Conservation (phyloP, 306 rosid genomes). For the Cucurbita ficifolia region DNA sequence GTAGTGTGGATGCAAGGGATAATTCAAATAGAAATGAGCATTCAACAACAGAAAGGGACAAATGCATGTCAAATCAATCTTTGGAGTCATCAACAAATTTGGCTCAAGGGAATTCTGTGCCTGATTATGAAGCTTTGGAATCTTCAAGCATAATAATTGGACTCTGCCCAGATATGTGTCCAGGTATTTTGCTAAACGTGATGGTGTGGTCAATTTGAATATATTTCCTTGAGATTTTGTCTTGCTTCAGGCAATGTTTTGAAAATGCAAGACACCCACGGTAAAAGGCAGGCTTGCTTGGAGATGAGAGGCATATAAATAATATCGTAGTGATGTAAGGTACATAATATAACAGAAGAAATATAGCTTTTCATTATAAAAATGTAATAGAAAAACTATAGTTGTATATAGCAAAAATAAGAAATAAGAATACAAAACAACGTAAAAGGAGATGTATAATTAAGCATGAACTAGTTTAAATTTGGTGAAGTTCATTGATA, state of each 20-base stretch:
- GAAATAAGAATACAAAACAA: not conserved
- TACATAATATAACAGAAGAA: not conserved
- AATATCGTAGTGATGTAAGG: not conserved
- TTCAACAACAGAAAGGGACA: slow-evolving; percentile 27
- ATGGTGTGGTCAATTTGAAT: slow-evolving; percentile 4
- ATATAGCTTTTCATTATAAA: too few relatives aligned
- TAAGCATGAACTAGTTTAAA: not conserved
- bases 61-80: slow-evolving; percentile 20
- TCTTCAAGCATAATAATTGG: slow-evolving; percentile 55
- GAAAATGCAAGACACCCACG: not conserved
- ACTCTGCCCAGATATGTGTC: slow-evolving; percentile 90
- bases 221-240: not conserved
- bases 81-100: slow-evolving; percentile 30
- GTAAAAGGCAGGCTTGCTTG: not conserved
- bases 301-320: not conserved
- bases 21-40: slow-evolving; percentile 21
- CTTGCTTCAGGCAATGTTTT: not conserved
- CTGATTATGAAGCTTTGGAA: slow-evolving; percentile 42
- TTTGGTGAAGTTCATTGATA: not conserved
- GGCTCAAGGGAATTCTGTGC: slow-evolving; percentile 20
- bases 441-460: not conserved
- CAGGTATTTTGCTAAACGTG: slow-evolving; percentile 43
- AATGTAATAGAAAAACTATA: not conserved
- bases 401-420: not conserved
- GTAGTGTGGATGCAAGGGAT: slow-evolving; percentile 27